Percentiles rank a stretch among this genome's conserved stretches.
These are phyloP conservation scores for Angomonas deanei DNA, from an alignment of 208 protist species.

Conservation along the genomic window DNA sequence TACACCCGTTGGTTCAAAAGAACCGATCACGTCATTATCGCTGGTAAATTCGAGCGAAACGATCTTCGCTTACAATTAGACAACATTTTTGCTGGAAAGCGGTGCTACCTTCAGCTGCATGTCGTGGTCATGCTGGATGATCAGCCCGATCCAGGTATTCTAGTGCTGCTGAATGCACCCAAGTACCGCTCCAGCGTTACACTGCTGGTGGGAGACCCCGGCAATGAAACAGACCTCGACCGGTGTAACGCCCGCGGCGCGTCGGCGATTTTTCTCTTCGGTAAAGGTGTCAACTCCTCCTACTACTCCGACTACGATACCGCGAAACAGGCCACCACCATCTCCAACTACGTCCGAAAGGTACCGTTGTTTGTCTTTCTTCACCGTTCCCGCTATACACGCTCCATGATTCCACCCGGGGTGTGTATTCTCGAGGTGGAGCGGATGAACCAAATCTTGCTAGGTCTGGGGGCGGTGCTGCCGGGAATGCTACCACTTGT, in stretches of 20 bases:
- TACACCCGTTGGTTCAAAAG: constrained; percentile 35
- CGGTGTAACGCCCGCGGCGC: constrained; percentile 34
- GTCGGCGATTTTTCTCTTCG: constrained; percentile 28
- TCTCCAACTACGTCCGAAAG: constrained; percentile 13
- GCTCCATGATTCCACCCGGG: constrained; percentile 22
- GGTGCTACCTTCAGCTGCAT: constrained; percentile 22
- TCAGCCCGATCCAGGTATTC: constrained; percentile 21
- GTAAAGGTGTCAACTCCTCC: constrained; percentile 24
- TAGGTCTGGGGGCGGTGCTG: constrained; percentile 28
- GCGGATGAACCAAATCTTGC: constrained; percentile 34
- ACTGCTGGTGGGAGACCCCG: constrained; percentile 24
- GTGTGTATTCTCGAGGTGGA: constrained; percentile 28
- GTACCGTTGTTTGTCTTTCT: constrained; percentile 26
- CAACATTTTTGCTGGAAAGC: constrained; percentile 29
- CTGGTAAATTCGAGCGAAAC: constrained; percentile 21
- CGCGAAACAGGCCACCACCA: constrained; percentile 20
- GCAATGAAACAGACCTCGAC: constrained; percentile 17
- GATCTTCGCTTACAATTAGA: constrained; percentile 30
- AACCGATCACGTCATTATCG: constrained; percentile 24
- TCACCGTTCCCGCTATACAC: constrained; percentile 33
- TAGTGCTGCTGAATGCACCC: constrained; percentile 28
- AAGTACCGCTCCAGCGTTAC: constrained; percentile 28
- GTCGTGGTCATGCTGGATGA: constrained; percentile 23
- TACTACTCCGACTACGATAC: constrained; percentile 35
- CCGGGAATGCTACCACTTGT: constrained; percentile 27